phyloP scores from a whole-genome alignment of 1,139 yeast genomes.

The Candida frijolesensis region DNA sequence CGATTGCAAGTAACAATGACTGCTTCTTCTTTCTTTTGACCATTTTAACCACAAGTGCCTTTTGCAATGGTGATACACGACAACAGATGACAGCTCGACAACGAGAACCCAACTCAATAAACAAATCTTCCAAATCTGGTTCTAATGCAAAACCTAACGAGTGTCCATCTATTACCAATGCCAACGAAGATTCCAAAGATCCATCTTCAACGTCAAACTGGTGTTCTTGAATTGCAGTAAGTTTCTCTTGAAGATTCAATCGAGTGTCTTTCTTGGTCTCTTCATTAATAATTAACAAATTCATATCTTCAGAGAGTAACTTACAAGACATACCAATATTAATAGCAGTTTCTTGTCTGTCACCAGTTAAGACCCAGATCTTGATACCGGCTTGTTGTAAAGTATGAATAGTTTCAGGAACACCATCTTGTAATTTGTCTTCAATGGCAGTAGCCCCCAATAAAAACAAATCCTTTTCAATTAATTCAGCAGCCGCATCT shows the following conservation, averaged over 20 bases:
- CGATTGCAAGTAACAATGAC: slow-evolving; percentile 85
- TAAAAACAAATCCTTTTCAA: slow-evolving; percentile 76
- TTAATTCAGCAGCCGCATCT: slow-evolving; percentile 70
- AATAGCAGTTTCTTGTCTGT: slow-evolving; percentile 98
- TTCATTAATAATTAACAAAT: slow-evolving; percentile 84
- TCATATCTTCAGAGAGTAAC: slow-evolving; percentile 93
- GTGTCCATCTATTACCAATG: slow-evolving; percentile 91
- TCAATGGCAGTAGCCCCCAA: slow-evolving; percentile 98
- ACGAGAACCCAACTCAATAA: slow-evolving; percentile 76
- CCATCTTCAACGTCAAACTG: slow-evolving; percentile 62
- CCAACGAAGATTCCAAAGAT: slow-evolving; percentile 68
- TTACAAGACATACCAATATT: slow-evolving; percentile 98
- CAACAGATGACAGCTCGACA: slow-evolving; percentile 96
- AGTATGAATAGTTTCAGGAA: slow-evolving; percentile 94
- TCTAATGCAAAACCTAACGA: slow-evolving; percentile 86
- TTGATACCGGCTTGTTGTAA: slow-evolving; percentile 96
- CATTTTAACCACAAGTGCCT: slow-evolving; percentile 91
- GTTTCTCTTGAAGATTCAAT: slow-evolving; percentile 70
- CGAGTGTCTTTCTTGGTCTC: slow-evolving; percentile 74
- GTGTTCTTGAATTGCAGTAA: slow-evolving; percentile 73
- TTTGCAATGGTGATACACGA: slow-evolving; percentile 96
- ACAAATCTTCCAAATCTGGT: slow-evolving; percentile 72
- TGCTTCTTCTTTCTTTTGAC: slow-evolving; percentile 62
- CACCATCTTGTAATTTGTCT: slow-evolving; percentile 97
- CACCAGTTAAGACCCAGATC: slow-evolving; percentile 98